A percentile compares a stretch with the other conserved stretches of the same genome.
Conservation (phyloP, 129 eudicot species). For the Lactuca sativa region DNA sequence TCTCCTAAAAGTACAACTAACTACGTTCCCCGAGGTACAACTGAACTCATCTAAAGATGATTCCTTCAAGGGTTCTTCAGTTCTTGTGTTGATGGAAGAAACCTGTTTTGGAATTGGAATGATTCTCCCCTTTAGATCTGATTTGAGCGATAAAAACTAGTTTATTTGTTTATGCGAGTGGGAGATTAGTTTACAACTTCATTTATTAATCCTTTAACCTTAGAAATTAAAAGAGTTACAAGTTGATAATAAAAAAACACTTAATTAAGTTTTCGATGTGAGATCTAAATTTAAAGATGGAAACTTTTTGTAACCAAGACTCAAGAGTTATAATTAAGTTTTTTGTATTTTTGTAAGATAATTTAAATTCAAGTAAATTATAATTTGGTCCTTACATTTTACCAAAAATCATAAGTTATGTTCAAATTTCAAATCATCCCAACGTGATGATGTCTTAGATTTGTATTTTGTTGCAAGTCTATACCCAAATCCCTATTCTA, state of each 20-base stretch:
- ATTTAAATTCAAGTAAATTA: too few species aligned
- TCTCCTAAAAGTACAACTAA: not conserved
- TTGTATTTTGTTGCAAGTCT: too few species aligned
- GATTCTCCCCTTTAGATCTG: slow-evolving; percentile 18
- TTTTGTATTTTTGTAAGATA: too few species aligned
- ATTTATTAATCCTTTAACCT: not conserved
- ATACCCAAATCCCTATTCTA: too few species aligned
- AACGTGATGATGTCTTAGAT: too few species aligned
- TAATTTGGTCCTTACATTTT: too few species aligned
- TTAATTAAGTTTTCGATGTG: not conserved
- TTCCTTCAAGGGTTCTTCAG: slow-evolving; percentile 3
- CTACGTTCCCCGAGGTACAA: not conserved
- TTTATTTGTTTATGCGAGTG: slow-evolving; percentile 5
- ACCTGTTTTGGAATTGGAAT: slow-evolving; percentile 11
- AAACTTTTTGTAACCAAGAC: too few species aligned
- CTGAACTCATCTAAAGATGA: slow-evolving; percentile 1
- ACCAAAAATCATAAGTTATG: too few species aligned
- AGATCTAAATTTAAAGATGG: not conserved
- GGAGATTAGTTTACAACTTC: not conserved
- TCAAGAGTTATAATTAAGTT: too few species aligned
- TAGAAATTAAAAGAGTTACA: not conserved
- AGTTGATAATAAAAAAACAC: not conserved
- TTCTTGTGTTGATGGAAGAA: not conserved
- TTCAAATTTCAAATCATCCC: too few species aligned
- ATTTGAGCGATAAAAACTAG: not conserved